Conservation (phyloP, 768 basidiomycete genomes). For the Tulasnella calospora region DNA sequence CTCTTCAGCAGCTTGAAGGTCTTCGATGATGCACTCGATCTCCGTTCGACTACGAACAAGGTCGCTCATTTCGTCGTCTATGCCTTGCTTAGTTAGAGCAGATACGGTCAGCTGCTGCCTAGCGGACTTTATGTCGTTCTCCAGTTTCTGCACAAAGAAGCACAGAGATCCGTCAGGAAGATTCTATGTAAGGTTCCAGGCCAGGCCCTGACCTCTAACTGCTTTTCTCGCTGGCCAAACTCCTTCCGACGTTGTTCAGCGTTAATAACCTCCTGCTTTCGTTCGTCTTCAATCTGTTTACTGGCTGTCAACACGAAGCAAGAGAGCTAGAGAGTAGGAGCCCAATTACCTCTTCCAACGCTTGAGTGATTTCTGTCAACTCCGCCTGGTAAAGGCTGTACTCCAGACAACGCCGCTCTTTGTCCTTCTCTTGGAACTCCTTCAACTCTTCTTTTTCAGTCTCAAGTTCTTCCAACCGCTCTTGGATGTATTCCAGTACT, state of each 20-base stretch:
- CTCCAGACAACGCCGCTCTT: conserved; percentile 88
- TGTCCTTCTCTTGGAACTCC: conserved; percentile 94
- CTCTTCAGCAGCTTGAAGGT: conserved; percentile 63
- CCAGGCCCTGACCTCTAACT: conserved; percentile 59
- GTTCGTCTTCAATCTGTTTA: conserved; percentile 50
- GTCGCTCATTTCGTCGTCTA: conserved; percentile 79
- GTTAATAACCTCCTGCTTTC: conserved; percentile 73
- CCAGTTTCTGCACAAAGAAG: conserved; percentile 56
- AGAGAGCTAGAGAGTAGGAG: conserved; percentile 39
- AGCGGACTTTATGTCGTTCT: conserved; percentile 62
- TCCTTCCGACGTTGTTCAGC: conserved; percentile 78
- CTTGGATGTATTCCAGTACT: conserved; percentile 83
- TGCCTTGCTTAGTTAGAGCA: conserved; percentile 63
- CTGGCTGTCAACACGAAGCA: neutral
- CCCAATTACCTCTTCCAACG: conserved; percentile 68
- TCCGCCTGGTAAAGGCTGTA: conserved; percentile 92
- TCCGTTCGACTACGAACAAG: conserved; percentile 80
- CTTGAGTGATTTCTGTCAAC: conserved; percentile 78
- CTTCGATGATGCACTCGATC: conserved; percentile 74
- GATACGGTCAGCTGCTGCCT: conserved; percentile 70
- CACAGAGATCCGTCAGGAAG: neutral
- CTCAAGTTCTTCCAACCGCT: conserved; percentile 83
- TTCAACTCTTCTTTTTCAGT: conserved; percentile 98
- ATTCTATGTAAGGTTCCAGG: neutral
- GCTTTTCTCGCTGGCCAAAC: conserved; percentile 76